Evolutionary conservation across 192 early-diverging fungal species (phyloP).

Genomic region (Umbelopsis sp.): DNA sequence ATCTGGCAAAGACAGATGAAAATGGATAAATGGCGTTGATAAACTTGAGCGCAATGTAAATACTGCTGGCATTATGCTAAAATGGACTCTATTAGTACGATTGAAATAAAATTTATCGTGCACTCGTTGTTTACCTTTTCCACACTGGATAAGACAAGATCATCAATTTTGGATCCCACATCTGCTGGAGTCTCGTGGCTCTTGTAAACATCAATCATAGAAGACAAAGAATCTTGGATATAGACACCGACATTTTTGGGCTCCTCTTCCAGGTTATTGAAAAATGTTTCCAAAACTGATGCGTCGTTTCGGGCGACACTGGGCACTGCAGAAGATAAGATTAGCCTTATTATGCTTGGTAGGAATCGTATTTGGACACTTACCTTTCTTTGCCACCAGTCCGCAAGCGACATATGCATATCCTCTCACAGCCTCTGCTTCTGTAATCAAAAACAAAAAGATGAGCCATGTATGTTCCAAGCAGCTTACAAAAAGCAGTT

Average conservation of each 20-base stretch:
- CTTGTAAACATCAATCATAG: conserved; percentile 71
- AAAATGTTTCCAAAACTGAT: conserved; percentile 64
- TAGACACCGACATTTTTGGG: conserved; percentile 67
- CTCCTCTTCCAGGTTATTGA: conserved; percentile 66
- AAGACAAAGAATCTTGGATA: conserved; percentile 82
- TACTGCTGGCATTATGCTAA: conserved; percentile 48
- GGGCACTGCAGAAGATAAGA: conserved; percentile 53
- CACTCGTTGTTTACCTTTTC: conserved; percentile 33
- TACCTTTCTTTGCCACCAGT: conserved; percentile 72
- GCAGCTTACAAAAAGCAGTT: background rate
- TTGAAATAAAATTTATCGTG: no score
- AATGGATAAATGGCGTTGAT: conserved; percentile 63
- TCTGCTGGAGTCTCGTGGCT: conserved; percentile 18
- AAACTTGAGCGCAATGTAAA: conserved; percentile 66
- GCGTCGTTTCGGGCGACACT: conserved; percentile 64
- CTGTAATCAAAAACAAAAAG: conserved; percentile 34
- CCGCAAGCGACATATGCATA: conserved; percentile 87
- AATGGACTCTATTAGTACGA: background rate
- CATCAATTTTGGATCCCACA: conserved; percentile 37
- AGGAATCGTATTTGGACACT: background rate
- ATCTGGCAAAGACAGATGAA: conserved; percentile 55
- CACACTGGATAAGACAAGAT: conserved; percentile 57
- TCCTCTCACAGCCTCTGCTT: conserved; percentile 71
- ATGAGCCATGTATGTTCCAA: no score
- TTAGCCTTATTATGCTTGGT: background rate